Percentiles rank a stretch among this genome's conserved stretches.
These are phyloP conservation scores for Dipodascus geniculatus DNA, from an alignment of 805 yeast species.

Conservation along the genomic window DNA sequence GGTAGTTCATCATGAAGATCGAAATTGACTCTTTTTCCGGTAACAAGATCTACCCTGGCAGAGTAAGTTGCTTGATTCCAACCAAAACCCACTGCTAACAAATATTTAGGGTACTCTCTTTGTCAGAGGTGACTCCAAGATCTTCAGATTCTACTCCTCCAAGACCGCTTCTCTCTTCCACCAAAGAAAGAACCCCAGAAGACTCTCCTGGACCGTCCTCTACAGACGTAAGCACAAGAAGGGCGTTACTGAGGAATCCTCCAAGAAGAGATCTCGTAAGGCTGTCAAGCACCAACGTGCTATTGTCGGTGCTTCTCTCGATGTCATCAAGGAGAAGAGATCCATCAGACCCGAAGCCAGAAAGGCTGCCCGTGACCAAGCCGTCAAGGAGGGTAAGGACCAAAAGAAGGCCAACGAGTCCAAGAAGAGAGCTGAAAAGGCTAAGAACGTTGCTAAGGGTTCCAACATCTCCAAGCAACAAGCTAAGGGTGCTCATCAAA, in stretches of 20 bases:
- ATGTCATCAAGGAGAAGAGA: constrained; percentile 97
- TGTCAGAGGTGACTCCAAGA: constrained; percentile 99
- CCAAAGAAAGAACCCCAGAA: constrained; percentile 99
- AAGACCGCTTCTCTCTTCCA: constrained; percentile 96
- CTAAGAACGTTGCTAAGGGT: constrained; percentile 3
- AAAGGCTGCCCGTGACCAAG: constrained; percentile 93
- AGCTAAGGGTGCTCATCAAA: constrained; percentile 96
- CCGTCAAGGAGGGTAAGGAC: constrained; percentile 44
- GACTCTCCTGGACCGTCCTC: constrained; percentile 98
- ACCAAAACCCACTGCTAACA: no score
- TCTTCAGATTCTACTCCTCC: constrained; percentile 98
- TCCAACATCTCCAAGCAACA: constrained; percentile 81
- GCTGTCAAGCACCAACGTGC: constrained; percentile 98
- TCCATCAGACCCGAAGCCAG: constrained; percentile 91
- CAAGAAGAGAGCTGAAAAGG: constrained; percentile 59
- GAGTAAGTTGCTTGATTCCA: no score
- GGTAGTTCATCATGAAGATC: constrained; percentile 66
- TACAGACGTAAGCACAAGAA: constrained; percentile 99
- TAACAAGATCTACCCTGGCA: constrained; percentile 99
- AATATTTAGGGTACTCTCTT: constrained; percentile 84
- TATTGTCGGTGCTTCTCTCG: constrained; percentile 98
- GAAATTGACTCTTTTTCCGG: constrained; percentile 99
- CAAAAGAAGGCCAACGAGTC: constrained; percentile 76
- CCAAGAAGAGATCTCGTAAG: constrained; percentile 96
- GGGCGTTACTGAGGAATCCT: constrained; percentile 97